Evolutionary conservation across 345 rosid species (phyloP).

Genomic region (Pistacia atlantica): DNA sequence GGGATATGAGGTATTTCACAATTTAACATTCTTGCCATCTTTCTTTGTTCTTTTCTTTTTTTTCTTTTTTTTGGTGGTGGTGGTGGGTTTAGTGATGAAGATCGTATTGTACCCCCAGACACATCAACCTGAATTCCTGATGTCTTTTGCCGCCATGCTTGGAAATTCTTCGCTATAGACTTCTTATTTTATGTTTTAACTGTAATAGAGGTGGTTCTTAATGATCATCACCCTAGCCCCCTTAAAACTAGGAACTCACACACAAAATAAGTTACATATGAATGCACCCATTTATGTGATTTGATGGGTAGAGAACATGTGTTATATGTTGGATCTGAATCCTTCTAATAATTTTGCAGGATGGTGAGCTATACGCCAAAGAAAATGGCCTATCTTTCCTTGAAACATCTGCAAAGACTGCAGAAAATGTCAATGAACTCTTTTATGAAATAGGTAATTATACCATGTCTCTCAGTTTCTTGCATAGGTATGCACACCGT

Average conservation of each 20-base stretch:
- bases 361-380: constrained; percentile 62
- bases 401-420: constrained; percentile 74
- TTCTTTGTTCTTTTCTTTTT: not conserved
- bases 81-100: not conserved
- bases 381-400: constrained; percentile 67
- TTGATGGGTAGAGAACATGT: not conserved
- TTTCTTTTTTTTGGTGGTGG: not conserved
- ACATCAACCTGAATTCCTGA: not conserved
- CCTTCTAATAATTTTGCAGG: constrained; percentile 39
- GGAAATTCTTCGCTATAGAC: not conserved
- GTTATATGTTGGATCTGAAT: not conserved
- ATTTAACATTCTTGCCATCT: not conserved
- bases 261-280: not conserved
- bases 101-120: not conserved
- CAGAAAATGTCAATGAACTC: constrained; percentile 75
- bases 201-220: not conserved
- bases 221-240: not conserved
- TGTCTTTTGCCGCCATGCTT: not conserved
- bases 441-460: constrained; percentile 70
- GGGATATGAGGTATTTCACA: constrained; percentile 47
- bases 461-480: not conserved
- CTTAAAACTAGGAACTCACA: not conserved
- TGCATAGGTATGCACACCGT: too few relatives aligned
- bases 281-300: not conserved
- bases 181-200: not conserved